Percentiles rank a stretch among this genome's conserved stretches.
Conservation (phyloP, 1,139 yeast species). For the Hanseniaspora uvarum region DNA sequence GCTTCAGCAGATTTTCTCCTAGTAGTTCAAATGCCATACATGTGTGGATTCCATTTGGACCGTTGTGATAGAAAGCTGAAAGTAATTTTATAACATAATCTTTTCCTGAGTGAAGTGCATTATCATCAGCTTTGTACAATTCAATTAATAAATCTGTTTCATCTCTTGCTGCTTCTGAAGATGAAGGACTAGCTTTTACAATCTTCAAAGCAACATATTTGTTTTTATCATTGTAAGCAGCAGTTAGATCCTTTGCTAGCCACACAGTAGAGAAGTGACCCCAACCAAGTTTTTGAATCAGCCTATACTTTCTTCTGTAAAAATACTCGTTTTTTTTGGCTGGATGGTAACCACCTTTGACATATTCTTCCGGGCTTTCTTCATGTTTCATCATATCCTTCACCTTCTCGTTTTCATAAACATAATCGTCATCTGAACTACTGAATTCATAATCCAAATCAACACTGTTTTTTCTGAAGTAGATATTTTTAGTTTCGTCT, state of each 20-base stretch:
- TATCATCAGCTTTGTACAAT: conserved; percentile 27
- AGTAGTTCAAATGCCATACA: conserved; percentile 74
- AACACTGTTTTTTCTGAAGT: conserved; percentile 1
- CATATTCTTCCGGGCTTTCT: conserved; percentile 58
- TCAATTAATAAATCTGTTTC: conserved; percentile 53
- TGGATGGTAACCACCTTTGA: conserved; percentile 72
- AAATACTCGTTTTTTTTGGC: conserved; percentile 62
- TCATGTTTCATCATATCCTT: conserved; percentile 43
- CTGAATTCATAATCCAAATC: conserved; percentile 14
- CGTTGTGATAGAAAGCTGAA: conserved; percentile 57
- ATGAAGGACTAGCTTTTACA: conserved; percentile 61
- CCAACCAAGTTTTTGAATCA: conserved; percentile 69
- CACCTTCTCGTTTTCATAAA: conserved; percentile 26
- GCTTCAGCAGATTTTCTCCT: conserved; percentile 64
- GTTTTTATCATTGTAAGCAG: conserved; percentile 30
- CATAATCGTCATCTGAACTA: conserved; percentile 20
- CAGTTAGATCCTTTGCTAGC: conserved; percentile 49
- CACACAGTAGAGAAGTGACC: conserved; percentile 77
- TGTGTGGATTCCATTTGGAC: conserved; percentile 68
- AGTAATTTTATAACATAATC: conserved; percentile 53
- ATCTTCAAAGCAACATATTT: conserved; percentile 67
- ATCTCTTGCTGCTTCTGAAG: conserved; percentile 67
- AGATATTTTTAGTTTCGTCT: conserved; percentile 1
- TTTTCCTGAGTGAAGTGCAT: conserved; percentile 38
- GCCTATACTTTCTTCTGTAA: conserved; percentile 46